These are phyloP conservation scores for Mangifera indica DNA, from an alignment of 345 rosid genomes.

Conservation along the genomic window DNA sequence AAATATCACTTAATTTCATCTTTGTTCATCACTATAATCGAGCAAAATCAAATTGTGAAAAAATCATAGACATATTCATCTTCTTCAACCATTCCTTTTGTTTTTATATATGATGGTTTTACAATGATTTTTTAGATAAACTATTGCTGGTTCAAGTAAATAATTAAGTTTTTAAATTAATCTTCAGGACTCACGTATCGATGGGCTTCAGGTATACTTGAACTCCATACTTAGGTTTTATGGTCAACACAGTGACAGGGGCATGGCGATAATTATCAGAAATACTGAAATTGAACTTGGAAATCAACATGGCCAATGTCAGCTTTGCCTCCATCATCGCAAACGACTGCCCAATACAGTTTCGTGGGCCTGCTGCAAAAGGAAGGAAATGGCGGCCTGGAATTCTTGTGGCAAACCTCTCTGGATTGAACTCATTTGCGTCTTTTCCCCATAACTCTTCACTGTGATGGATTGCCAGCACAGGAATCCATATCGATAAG, in stretches of 20 bases:
- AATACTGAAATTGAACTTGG: conserved; percentile 51
- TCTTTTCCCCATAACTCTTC: conserved; percentile 90
- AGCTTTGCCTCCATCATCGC: conserved; percentile 87
- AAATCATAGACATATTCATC: too few species aligned
- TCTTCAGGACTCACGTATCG: conserved; percentile 7
- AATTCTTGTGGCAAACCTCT: conserved; percentile 52
- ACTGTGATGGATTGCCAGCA: conserved; percentile 85
- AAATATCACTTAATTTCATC: background rate
- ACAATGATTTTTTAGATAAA: too few species aligned
- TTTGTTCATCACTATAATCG: too few species aligned
- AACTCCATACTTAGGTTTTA: conserved; percentile 77
- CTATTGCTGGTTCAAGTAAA: too few species aligned
- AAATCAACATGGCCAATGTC: conserved; percentile 64
- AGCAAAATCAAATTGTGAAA: too few species aligned
- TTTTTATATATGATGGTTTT: too few species aligned
- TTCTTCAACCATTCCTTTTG: too few species aligned
- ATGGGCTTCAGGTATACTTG: conserved; percentile 56
- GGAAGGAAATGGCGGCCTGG: conserved; percentile 69
- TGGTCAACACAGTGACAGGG: conserved; percentile 65
- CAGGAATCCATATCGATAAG: conserved; percentile 91
- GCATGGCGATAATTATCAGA: conserved; percentile 72
- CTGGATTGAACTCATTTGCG: conserved; percentile 81
- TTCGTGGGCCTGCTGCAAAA: conserved; percentile 78
- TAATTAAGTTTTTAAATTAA: too few species aligned
- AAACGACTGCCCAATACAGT: conserved; percentile 72